phyloP scores from a whole-genome alignment of 2,329 filamentous ascomycete genomes.

The Parascedosporium putredinis region DNA sequence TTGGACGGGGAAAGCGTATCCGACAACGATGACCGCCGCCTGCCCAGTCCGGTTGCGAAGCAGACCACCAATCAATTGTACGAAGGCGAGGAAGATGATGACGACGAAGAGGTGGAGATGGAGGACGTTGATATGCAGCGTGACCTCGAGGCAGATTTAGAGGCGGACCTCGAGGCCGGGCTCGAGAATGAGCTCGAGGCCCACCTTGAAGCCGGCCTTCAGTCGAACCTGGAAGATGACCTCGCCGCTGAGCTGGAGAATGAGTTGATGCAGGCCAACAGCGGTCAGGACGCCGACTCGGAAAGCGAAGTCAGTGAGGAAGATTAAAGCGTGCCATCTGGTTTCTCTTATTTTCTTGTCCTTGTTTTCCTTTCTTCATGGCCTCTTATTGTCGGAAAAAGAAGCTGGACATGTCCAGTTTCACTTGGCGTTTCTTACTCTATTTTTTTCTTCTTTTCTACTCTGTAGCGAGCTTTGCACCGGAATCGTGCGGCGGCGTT shows the following conservation, averaged over 20 bases:
- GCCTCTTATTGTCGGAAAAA: background rate
- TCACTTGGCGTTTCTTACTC: too few relatives aligned
- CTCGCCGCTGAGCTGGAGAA: constrained; percentile 49
- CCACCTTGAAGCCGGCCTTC: constrained; percentile 19
- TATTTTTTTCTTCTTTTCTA: too few relatives aligned
- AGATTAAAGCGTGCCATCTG: constrained; percentile 30
- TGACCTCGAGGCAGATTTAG: constrained; percentile 11
- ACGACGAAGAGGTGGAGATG: constrained; percentile 17
- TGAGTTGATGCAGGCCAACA: constrained; percentile 30
- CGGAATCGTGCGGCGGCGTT: too few relatives aligned
- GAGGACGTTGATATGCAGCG: constrained; percentile 13
- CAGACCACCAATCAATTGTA: constrained; percentile 13
- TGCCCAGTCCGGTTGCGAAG: constrained; percentile 40
- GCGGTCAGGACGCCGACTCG: constrained; percentile 35
- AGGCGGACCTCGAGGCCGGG: constrained; percentile 11
- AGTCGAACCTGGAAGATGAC: constrained; percentile 36
- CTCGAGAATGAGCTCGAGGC: constrained; percentile 10
- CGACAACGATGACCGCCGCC: constrained; percentile 19
- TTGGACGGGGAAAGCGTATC: constrained; percentile 31
- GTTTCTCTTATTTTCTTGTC: constrained; percentile 6
- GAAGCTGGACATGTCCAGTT: too few relatives aligned
- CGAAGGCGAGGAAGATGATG: constrained; percentile 18
- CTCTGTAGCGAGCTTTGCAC: too few relatives aligned
- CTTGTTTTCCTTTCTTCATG: background rate
- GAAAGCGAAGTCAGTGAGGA: constrained; percentile 60